These are phyloP conservation scores for Aspergillus taichungensis DNA, from an alignment of 495 filamentous ascomycete species.

Conservation along the genomic window DNA sequence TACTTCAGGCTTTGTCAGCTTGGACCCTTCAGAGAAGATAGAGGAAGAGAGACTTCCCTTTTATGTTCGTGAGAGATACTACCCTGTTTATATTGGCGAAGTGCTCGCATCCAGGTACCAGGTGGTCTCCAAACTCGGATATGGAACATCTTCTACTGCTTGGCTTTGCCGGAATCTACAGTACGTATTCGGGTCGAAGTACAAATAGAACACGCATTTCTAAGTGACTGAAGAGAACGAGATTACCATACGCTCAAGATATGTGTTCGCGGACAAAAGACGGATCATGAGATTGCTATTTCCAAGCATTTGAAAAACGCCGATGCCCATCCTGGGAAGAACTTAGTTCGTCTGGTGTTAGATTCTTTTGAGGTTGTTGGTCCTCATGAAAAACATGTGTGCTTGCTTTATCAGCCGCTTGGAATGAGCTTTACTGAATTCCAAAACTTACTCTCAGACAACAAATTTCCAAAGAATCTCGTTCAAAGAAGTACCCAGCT, in stretches of 20 bases:
- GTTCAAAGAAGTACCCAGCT: slow-evolving; percentile 22
- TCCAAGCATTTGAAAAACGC: slow-evolving; percentile 20
- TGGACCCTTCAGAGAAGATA: slow-evolving; percentile 12
- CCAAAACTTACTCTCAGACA: slow-evolving; percentile 18
- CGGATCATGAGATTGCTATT: slow-evolving; percentile 18
- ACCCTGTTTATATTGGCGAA: slow-evolving; percentile 40
- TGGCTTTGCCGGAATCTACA: slow-evolving; percentile 40
- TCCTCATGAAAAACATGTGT: slow-evolving; percentile 29
- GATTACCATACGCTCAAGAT: slow-evolving; percentile 29
- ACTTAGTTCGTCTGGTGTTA: slow-evolving; percentile 19
- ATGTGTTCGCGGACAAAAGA: slow-evolving; percentile 14
- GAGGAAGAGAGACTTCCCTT: slow-evolving; percentile 36
- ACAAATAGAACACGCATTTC: background rate
- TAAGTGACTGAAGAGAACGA: slow-evolving; percentile 11
- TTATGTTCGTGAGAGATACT: slow-evolving; percentile 32
- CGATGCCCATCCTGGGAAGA: slow-evolving; percentile 20
- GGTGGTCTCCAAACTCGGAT: slow-evolving; percentile 44
- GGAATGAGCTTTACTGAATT: slow-evolving; percentile 30
- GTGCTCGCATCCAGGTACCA: slow-evolving; percentile 37
- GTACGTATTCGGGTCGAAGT: slow-evolving; percentile 15
- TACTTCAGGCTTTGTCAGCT: slow-evolving; percentile 9
- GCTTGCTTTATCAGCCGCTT: slow-evolving; percentile 31
- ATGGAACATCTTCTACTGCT: slow-evolving; percentile 39
- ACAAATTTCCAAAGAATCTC: slow-evolving; percentile 21
- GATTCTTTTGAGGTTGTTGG: slow-evolving; percentile 30